These are phyloP conservation scores for Pulveroboletus sp. DNA, from an alignment of 768 basidiomycete genomes.

Conservation along the genomic window DNA sequence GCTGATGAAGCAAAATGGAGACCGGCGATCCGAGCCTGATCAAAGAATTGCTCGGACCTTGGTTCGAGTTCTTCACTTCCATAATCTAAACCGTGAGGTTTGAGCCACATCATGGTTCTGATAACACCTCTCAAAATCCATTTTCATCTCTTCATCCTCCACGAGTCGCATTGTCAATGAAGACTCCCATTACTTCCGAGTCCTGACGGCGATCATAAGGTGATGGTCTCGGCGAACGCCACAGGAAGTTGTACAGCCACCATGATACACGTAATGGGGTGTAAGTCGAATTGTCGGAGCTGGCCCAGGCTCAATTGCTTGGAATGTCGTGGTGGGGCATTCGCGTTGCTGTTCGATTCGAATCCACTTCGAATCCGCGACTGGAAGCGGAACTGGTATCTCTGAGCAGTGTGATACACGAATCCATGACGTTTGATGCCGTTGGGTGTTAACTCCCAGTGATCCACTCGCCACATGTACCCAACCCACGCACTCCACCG, in stretches of 20 bases:
- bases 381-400: not conserved
- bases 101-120: not conserved
- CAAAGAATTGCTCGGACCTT: conserved; percentile 2
- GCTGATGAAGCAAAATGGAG: conserved; percentile 12
- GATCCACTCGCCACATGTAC: conserved; percentile 6
- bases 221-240: conserved; percentile 3
- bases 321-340: conserved; percentile 16
- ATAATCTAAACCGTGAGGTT: not conserved
- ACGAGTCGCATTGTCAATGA: not conserved
- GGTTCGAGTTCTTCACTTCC: conserved; percentile 3
- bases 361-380: conserved; percentile 3
- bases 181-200: too few relatives aligned
- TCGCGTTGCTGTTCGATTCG: conserved; percentile 21
- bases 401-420: not conserved
- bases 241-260: conserved; percentile 12
- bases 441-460: not conserved
- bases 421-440: conserved; percentile 4
- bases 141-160: not conserved
- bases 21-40: conserved; percentile 1
- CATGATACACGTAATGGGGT: conserved; percentile 10
- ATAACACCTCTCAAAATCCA: not conserved
- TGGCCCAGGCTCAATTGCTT: conserved; percentile 7
- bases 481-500: conserved; percentile 14
- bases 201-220: conserved; percentile 12
- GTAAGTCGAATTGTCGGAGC: not conserved